Base-by-base conservation (phyloP, 2,329 filamentous ascomycete species). In the Beauveria australis region DNA sequence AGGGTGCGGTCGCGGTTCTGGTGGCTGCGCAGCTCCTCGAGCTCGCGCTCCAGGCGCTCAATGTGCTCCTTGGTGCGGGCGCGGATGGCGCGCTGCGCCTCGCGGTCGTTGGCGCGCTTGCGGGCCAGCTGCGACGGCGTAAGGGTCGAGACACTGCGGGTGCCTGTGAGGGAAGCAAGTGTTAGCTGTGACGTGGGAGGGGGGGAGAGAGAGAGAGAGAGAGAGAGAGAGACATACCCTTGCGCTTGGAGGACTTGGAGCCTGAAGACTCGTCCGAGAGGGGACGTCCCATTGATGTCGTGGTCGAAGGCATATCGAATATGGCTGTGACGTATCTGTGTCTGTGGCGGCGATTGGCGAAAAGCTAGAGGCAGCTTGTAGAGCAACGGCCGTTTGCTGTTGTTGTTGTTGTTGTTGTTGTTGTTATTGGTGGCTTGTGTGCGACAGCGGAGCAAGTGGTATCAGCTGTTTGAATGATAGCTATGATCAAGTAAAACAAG, bases 101-200 rank as follows among this genome's bases (percentile, higher is more conserved):
- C 91, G 63, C 92, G 85, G 72, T 96, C 92, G 76, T 96, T 96
- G 69, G 91, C 90, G 65, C 92, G 83, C 78, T 96, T 97, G 73
- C 92, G 89, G 33, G 89, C 90, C 62, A 96, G 83, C 75, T 96
- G 92, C 63, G 92, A 89, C 6, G 91, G 89, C 12, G 91, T 95
- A 70, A 96, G 81, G 69, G 89, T 93, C 64, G 91, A 91, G 60
- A 96, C 92, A 64, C 89, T 92, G 66, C 91, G 85, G 62, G 88
- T 83, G 53, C 82, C 82, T 81, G 53, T 41, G 26, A 22, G 48
- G 44, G 47, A 30, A 6, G 19, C 46, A 22, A 26, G n/a, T 64
- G 64, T 67, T 44, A 48, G 59, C 37, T 40, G 28, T 7, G 28
- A 8, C 28, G 28, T 30, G 28, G 28, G 28, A 30, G 8, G 9